Percentiles rank a stretch among this genome's conserved stretches.
Conservation (phyloP, 768 basidiomycete genomes). For the Boletellus sp. region DNA sequence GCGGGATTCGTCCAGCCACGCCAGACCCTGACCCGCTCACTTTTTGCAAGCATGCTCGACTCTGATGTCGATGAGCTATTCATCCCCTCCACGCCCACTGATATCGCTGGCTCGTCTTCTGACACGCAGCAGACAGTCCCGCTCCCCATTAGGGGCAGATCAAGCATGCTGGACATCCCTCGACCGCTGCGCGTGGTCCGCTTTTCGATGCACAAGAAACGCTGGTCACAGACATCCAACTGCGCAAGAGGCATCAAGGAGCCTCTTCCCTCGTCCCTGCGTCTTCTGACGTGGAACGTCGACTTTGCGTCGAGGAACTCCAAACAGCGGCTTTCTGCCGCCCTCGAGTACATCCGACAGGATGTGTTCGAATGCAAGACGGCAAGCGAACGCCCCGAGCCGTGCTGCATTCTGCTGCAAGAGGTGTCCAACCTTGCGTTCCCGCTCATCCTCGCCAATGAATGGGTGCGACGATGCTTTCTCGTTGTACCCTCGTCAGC, state of each 20-base stretch:
- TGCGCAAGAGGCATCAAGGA: slow-evolving; percentile 34
- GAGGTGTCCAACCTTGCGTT: slow-evolving; percentile 54
- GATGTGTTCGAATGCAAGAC: slow-evolving; percentile 47
- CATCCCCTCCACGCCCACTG: slow-evolving; percentile 27
- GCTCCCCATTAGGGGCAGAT: slow-evolving; percentile 12
- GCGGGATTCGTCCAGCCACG: slow-evolving; percentile 4
- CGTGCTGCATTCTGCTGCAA: slow-evolving; percentile 66
- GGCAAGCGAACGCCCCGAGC: slow-evolving; percentile 43
- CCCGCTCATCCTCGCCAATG: slow-evolving; percentile 45
- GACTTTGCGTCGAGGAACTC: slow-evolving; percentile 41
- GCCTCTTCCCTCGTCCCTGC: slow-evolving; percentile 42
- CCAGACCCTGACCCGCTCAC: slow-evolving; percentile 9
- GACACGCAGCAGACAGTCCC: slow-evolving; percentile 25
- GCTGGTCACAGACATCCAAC: slow-evolving; percentile 33
- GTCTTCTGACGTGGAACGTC: slow-evolving; percentile 72
- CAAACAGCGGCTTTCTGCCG: slow-evolving; percentile 43
- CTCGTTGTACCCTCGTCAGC: slow-evolving; percentile 51
- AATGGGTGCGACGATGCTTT: slow-evolving; percentile 64
- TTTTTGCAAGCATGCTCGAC: slow-evolving; percentile 22
- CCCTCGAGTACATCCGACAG: slow-evolving; percentile 52
- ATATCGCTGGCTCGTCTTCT: slow-evolving; percentile 23
- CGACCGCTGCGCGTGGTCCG: slow-evolving; percentile 31
- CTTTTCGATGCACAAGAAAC: slow-evolving; percentile 29
- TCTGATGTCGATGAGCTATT: slow-evolving; percentile 30
- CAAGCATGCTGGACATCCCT: slow-evolving; percentile 24